Evolutionary conservation across 345 rosid genomes (phyloP).

Genomic region (Heritiera fomes): DNA sequence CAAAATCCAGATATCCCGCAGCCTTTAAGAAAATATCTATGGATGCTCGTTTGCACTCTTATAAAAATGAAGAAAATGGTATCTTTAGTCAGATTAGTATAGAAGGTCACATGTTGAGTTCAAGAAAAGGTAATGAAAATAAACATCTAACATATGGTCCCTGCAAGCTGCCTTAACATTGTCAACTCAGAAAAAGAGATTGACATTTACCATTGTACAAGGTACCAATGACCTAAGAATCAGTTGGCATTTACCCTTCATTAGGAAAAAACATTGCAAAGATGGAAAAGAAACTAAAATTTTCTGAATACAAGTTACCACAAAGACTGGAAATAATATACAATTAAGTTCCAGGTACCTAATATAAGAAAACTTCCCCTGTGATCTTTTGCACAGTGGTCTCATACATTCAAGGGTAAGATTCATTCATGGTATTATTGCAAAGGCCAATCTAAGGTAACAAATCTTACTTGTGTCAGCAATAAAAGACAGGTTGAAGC

Average conservation of each 20-base stretch:
- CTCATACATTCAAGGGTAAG: background rate
- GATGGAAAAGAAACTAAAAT: conserved; percentile 9
- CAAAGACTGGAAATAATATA: background rate
- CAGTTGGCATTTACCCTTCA: conserved; percentile 8
- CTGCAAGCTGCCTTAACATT: background rate
- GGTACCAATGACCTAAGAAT: background rate
- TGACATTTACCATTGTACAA: conserved; percentile 1
- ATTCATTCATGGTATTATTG: background rate
- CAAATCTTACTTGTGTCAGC: background rate
- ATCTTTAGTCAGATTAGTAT: background rate
- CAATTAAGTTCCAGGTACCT: no score
- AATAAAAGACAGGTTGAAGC: background rate
- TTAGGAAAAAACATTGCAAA: background rate
- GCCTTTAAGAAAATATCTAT: conserved; percentile 69
- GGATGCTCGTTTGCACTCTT: conserved; percentile 59
- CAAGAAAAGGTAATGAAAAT: background rate
- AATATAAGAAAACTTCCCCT: background rate
- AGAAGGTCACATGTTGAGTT: background rate
- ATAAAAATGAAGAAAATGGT: conserved; percentile 19
- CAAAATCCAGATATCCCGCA: conserved; percentile 71
- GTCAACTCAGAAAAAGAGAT: conserved; percentile 7
- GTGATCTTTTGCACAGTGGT: background rate
- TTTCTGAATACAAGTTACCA: background rate
- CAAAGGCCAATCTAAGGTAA: background rate
- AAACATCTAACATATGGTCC: background rate